A percentile compares a stretch with the other conserved stretches of the same genome.
phyloP scores from a whole-genome alignment of 1,284 basidiomycete genomes.

The Heterobasidion annosum region DNA sequence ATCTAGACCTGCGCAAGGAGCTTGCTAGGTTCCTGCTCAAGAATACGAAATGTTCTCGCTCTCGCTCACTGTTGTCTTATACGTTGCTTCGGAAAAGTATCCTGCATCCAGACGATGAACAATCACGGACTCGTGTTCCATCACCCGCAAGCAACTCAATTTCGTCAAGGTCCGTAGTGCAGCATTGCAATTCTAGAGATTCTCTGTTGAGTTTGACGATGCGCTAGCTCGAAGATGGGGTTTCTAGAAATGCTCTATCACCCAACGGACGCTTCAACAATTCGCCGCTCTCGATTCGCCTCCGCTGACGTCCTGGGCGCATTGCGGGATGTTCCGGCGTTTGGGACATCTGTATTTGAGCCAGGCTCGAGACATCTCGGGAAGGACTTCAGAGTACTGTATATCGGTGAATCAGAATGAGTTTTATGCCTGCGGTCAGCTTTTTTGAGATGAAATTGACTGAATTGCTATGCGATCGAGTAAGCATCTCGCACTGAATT shows the following conservation, averaged over 20 bases:
- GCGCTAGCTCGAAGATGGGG: background rate
- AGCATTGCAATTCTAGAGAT: background rate
- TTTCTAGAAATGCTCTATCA: background rate
- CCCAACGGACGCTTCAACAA: background rate
- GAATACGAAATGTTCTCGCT: background rate
- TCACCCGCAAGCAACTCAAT: background rate
- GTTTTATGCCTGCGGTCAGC: background rate
- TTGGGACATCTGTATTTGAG: constrained; percentile 3
- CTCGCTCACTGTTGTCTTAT: background rate
- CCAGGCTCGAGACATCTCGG: constrained; percentile 4
- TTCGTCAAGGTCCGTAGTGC: background rate
- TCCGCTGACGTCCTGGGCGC: constrained; percentile 1
- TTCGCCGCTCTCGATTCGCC: background rate
- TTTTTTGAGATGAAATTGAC: too few species aligned
- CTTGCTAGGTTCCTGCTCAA: background rate
- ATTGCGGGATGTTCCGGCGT: background rate
- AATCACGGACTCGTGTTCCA: background rate
- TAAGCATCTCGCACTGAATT: too few species aligned
- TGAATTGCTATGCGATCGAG: too few species aligned
- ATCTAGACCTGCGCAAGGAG: background rate
- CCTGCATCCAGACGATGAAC: background rate
- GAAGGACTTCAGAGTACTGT: background rate
- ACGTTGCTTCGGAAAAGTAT: background rate
- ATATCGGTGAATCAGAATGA: background rate
- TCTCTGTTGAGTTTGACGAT: background rate